Evolutionary conservation across 2,329 filamentous ascomycete species (phyloP), one percentile per base, ranked within the genome.

Genomic region (Escovopsis sp.): DNA sequence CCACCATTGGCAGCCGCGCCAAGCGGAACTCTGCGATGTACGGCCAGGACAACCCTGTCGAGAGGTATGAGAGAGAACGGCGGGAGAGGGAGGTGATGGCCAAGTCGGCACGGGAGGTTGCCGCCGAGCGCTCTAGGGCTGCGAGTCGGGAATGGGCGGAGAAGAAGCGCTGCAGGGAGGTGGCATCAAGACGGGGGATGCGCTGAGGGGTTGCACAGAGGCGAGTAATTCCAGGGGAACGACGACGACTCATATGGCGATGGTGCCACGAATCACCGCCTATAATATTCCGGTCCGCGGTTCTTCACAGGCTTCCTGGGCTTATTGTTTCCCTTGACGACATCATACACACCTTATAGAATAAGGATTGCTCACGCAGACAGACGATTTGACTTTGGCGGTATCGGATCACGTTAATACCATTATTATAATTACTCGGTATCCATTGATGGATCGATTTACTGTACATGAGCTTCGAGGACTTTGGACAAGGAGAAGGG

Each of bases 121-220:
- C 77, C 23, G 75, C 77, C 9, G 75, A 80, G 57, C 66, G 72
- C 51, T 75, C 73, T 42, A 67, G 76, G 42, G 64, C 67, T 54
- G 66, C 72, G 45, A 74, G 74, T 49, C 68, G 75, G 32, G 72
- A 77, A 50, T 80, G 76, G 75, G 75, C 75, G 10, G 73, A 77
- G 54, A 76, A 70, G 58, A 70, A 73, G 53, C 64, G 64, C 33
- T 61, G 56, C 15, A 70, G 65, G 53, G 59, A 61, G 43, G 39
- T 48, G 36, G 39, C 44, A 26, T n/a, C 12, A 11, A 41, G 42
- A 26, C 23, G 36, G 41, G 33, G 28, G 26, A 33, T 28, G 39
- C 26, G 11, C 11, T 32, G 28, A 32, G 28, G 28, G 28, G 11
- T 9, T 9, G 28, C 8, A 11, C 15, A 15, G 15, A 15, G 28